Base-by-base conservation (phyloP, 176 grass and related monocot genomes). In the Elaeis guineensis region DNA sequence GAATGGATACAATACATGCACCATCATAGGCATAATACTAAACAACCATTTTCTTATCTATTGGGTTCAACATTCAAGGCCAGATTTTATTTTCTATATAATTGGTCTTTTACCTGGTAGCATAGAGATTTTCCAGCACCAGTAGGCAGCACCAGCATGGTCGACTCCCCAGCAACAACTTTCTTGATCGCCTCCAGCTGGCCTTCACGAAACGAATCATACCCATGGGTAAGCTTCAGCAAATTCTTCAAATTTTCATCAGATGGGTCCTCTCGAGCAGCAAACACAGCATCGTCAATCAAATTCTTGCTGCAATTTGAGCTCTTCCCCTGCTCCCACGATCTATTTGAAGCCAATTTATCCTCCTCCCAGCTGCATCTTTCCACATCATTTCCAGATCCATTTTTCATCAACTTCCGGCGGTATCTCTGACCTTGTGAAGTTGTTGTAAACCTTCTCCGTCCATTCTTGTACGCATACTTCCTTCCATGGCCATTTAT, bases 41-140 rank as follows among this genome's bases (percentile, higher is more conserved):
- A 44, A 44, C 11, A 44, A 12, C 11, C 11, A 1, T 44, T 44
- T 44, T 44, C 35, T 12, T 44, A 44, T 44, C 1, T 14, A 44
- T 44, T 44, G 35, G 14, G 11, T 44, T 44, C 35, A 44, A 11
- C 35, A 12, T 44, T 14, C 35, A 44, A 44, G 1, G 35, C 35
- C 35, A 44, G 35, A 44, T 44, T 14, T 44, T 12, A 14, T 14
- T 14, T 44, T 3, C 35, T 44, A 52, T 53, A 4, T 16, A 62
- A 3, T 28, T 54, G 44, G 25, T n/a, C 11, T 5, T 64, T 26
- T 25, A 96, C 92, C 92, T 96, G 86, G 63, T 90, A 96, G 74
- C 92, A 96, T 50, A 96, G 70, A n/a, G 92, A 96, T 68, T 96
- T 96, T 58, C 92, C 92, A 22, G 83, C 87, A 49, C 92, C 92